Base-by-base conservation (phyloP, 495 filamentous ascomycete genomes). In the Hypoxylon cercidicola region DNA sequence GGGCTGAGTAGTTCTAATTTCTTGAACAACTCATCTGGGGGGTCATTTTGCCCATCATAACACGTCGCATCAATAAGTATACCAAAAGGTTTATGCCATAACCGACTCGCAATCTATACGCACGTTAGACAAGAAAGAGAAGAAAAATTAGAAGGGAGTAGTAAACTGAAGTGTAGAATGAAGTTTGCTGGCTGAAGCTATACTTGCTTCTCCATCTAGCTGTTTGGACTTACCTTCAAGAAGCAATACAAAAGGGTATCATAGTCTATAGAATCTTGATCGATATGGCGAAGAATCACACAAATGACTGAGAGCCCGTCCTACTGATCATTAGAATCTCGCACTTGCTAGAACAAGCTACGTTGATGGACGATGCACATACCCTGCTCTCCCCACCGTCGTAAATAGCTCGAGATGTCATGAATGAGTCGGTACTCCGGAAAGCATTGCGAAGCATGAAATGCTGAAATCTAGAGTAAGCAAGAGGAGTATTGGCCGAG, bases 371-470 rank as follows among this genome's bases (percentile, higher is more conserved):
- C n/a, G 32, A 2, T 20, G 2, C 12, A 49, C 72, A 0, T 68
- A 81, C 80, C 65, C 86, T 88, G 67, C 84, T 88, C 72, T 89
- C 85, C 41, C 87, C 87, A 28, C 87, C 87, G 62, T 89, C 87
- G 63, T 89, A 89, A 4, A 89, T 84, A 15, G 86, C 86, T 7
- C 85, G 80, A 40, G 82, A 80, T 12, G 83, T 83, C n/a, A 84
- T 64, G 48, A 84, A 83, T 47, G 82, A 85, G 57, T 88, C 86
- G 7, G 83, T 83, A 63, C 82, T 84, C 18, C 85, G 78, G 51
- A 85, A 86, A 30, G 85, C 86, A 62, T 89, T 88, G 28, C 80
- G 81, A 32, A 89, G 78, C 87, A 89, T 89, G 61, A 89, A 89
- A 64, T 89, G 80, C 67, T 89, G 87, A 69, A 88, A 89, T 49